Evolutionary conservation across 148 eudicot genomes (phyloP), one percentile per base, ranked within the genome.

Genomic region (Cornus kousa): DNA sequence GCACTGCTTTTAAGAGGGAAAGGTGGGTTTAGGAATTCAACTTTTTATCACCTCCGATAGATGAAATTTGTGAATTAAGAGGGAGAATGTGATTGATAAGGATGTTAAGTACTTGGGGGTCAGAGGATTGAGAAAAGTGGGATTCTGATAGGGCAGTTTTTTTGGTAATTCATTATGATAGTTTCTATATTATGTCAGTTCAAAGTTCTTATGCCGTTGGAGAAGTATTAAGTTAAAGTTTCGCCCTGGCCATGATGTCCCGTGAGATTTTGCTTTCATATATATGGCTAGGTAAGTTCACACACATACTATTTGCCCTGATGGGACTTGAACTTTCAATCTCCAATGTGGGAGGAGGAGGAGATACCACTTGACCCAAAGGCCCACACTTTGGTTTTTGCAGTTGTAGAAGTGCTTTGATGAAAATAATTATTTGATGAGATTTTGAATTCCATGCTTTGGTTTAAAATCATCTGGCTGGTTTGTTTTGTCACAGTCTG

Each of bases 401-500:
- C 66, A 2, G 6, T 62, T 62, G 19, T 62, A 19, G 17, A 20
- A 62, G 23, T 19, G 22, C 5, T 62, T 62, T 62, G 66, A 62
- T 3, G 22, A 48, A 60, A 40, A 23, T 39, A 65, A 39, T 43
- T n/a, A 9, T n/a, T 20, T 20, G n/a, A 68, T 70, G 24, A 83
- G 78, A 62, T 78, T 86, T 80, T 69, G 76, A 65, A 74, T 69
- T 65, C 28, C 55, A 46, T 31, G 12, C 5, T 23, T 60, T 31
- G 8, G 69, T 55, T 75, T 17, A 39, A n/a, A 28, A 37, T 74
- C 32, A 50, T 59, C 33, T 22, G 10, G 0, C n/a, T 19, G 40
- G 5, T 48, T 66, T 28, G 69, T 32, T 90, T 80, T 72, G 16
- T 67, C 85, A 85, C 87, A 96, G 99, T 90, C 71, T 87, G 97